phyloP scores from a whole-genome alignment of 2,329 filamentous ascomycete genomes.

The Fusarium papillatum region DNA sequence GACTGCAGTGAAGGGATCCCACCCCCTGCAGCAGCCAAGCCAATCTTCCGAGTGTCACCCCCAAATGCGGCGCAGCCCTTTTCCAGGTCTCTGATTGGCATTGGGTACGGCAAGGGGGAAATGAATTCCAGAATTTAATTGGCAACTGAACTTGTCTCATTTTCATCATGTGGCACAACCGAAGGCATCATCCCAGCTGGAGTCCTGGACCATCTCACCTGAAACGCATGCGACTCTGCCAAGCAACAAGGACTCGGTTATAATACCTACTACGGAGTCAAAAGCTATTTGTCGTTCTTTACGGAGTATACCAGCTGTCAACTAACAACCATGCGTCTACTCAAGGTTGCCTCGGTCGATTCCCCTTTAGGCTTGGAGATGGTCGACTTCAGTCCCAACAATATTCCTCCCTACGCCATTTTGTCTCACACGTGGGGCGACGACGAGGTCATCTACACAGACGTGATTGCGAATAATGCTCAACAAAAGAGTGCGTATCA shows the following conservation, averaged over 20 bases:
- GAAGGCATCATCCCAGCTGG: neutral
- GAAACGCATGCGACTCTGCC: neutral
- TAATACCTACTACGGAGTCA: neutral
- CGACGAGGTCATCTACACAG: constrained; percentile 38
- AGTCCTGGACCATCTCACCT: neutral
- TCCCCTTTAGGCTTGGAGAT: neutral
- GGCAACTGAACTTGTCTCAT: neutral
- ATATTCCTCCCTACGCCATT: constrained; percentile 34
- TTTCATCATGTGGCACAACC: neutral
- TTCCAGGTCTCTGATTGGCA: neutral
- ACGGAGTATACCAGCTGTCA: too few relatives aligned
- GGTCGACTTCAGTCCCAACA: constrained; percentile 4
- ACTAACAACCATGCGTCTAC: neutral
- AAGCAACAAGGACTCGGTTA: neutral
- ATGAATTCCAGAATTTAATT: neutral
- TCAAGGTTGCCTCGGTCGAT: constrained; percentile 5
- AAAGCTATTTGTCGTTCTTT: neutral
- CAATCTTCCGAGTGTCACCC: neutral
- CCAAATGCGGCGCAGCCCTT: neutral
- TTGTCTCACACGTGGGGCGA: constrained; percentile 46
- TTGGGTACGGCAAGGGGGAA: neutral
- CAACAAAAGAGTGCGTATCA: constrained; percentile 17
- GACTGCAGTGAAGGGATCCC: neutral
- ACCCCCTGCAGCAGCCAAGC: neutral
- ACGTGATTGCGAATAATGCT: neutral